A percentile compares a stretch with the other conserved stretches of the same genome.
Conservation (phyloP, 2,329 filamentous ascomycete species). For the Metarhizium anisopliae region DNA sequence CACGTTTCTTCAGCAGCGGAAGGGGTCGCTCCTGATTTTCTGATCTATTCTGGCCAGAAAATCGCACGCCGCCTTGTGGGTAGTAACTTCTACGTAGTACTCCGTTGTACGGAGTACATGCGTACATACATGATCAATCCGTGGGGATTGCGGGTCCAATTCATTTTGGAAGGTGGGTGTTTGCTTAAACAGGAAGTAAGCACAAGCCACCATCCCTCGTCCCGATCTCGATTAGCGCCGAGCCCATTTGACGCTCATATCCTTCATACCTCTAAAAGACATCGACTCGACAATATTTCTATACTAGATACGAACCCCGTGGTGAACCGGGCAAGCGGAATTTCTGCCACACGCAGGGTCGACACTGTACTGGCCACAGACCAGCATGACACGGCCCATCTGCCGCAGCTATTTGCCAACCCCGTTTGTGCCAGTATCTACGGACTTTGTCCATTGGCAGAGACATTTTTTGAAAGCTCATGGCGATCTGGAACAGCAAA, state of each 20-base stretch:
- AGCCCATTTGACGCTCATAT: not conserved
- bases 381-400: too few species aligned
- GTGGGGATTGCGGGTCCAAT: not conserved
- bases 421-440: too few species aligned
- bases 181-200: constrained; percentile 5
- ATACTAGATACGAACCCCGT: not conserved
- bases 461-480: too few species aligned
- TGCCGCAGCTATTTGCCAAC: too few species aligned
- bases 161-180: not conserved
- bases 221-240: not conserved
- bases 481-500: too few species aligned
- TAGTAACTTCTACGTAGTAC: too few species aligned
- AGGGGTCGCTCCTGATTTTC: not conserved
- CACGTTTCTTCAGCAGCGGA: not conserved
- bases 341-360: too few species aligned
- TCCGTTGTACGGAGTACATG: too few species aligned
- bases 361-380: too few species aligned
- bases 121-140: not conserved
- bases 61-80: not conserved
- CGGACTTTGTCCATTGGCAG: too few species aligned
- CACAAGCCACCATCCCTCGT: not conserved
- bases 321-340: not conserved
- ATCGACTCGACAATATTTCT: too few species aligned
- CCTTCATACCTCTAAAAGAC: not conserved
- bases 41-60: not conserved